Evolutionary conservation across 2,329 filamentous ascomycete genomes (phyloP).

Genomic region (Orbilia ellipsospora): DNA sequence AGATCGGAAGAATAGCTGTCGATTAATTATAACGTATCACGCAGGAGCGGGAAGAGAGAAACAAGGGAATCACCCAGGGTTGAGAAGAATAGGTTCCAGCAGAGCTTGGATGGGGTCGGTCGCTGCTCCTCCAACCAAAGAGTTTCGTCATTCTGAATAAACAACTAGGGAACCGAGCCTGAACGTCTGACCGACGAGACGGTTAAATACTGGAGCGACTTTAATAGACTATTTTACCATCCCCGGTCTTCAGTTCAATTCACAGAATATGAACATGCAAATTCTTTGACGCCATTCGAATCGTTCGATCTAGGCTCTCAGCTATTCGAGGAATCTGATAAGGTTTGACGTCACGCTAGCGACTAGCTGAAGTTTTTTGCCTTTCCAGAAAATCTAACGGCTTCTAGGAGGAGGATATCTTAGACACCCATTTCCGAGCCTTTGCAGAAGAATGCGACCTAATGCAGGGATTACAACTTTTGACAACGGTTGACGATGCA

Average conservation of each 20-base stretch:
- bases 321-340: constrained; percentile 77
- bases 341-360: constrained; percentile 58
- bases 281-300: constrained; percentile 82
- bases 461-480: constrained; percentile 85
- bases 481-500: constrained; percentile 78
- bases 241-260: constrained; percentile 87
- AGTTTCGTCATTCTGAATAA: constrained; percentile 9
- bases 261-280: constrained; percentile 86
- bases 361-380: neutral
- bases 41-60: constrained; percentile 50
- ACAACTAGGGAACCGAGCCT: constrained; percentile 68
- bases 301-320: constrained; percentile 79
- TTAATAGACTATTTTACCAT: constrained; percentile 90
- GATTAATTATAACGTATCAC: constrained; percentile 8
- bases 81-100: constrained; percentile 48
- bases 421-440: constrained; percentile 88
- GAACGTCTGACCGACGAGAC: constrained; percentile 74
- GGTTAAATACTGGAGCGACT: constrained; percentile 98
- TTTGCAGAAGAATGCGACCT: constrained; percentile 95
- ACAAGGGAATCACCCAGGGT: constrained; percentile 31
- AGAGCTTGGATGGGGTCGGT: constrained; percentile 49
- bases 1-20: neutral
- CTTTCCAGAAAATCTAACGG: constrained; percentile 24
- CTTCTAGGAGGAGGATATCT: constrained; percentile 76
- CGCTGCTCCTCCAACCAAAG: neutral